Evolutionary conservation across 2,329 filamentous ascomycete species (phyloP).

Genomic region (Microdochium paspali): DNA sequence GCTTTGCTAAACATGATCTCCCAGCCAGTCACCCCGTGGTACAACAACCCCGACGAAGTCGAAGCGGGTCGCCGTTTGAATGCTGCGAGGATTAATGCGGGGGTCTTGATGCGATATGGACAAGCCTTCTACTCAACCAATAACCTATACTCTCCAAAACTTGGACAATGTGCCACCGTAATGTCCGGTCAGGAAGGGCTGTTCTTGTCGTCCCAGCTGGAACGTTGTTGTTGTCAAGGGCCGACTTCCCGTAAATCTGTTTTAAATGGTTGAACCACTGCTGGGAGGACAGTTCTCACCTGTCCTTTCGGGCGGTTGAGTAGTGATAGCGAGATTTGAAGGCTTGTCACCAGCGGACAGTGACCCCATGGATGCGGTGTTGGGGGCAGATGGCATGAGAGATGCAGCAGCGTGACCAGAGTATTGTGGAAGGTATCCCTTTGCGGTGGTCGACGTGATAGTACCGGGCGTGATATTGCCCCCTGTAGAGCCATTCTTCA

Average conservation of each 20-base stretch:
- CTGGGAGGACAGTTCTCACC: constrained; percentile 35
- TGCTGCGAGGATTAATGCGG: no score
- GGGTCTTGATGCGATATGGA: no score
- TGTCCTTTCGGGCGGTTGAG: constrained; percentile 21
- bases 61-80: no score
- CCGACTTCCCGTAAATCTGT: constrained; percentile 21
- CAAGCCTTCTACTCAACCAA: no score
- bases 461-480: constrained; percentile 34
- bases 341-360: constrained; percentile 14
- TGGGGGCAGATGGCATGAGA: constrained; percentile 32
- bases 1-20: neutral
- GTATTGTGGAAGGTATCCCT: constrained; percentile 44
- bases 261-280: constrained; percentile 12
- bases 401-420: constrained; percentile 42
- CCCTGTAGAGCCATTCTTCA: constrained; percentile 42
- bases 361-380: constrained; percentile 23
- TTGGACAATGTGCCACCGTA: no score
- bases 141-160: no score
- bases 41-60: no score
- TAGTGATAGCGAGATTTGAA: constrained; percentile 8
- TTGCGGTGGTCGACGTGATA: constrained; percentile 43
- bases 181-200: no score
- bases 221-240: no score
- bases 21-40: no score
- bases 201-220: no score